Base-by-base conservation (phyloP, 768 basidiomycete genomes). In the Coprinopsis strossmayeri region DNA sequence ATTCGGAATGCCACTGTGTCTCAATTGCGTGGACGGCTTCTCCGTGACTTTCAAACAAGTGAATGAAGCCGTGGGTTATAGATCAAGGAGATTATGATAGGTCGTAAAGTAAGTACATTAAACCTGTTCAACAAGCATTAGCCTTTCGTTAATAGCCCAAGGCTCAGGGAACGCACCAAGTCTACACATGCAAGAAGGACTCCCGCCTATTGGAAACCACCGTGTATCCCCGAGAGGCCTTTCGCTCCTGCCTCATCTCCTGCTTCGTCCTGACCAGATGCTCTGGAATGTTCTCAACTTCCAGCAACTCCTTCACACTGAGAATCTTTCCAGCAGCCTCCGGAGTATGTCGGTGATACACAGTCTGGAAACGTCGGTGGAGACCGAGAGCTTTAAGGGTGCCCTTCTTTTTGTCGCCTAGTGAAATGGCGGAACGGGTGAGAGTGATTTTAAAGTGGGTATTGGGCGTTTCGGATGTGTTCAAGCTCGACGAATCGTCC, bases 401-500 rank as follows among this genome's bases (percentile, higher is more conserved):
- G 40, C 74, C 82, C 59, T 84, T 76, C 49, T 82, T 78, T 56
- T 74, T 75, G 49, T 79, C 70, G 2, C 86, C 84, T 7, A 95
- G 78, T 0, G 90, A 84, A 53, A 94, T 93, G 42, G 82, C 84
- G 3, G 92, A 94, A 48, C 93, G 87, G 9, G 78, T 78, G 24
- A 94, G 82, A 17, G 92, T 95, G 58, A 97, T 85, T 70, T 87
- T 88, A 72, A 78, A 93, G 66, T 95, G 89, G 0, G 92, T 90
- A 25, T 65, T 69, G 46, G 72, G 68, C 39, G 59, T 20, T 25
- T 45, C 30, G 28, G 46, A 34, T 3, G 50, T 24, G 28, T 27
- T 20, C 40, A 20, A 11, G 17, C 43, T 17, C 21, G 54, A 11
- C 18, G 35, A 17, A 26, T 24, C 37, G 13, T 17, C 25, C 17